These are phyloP conservation scores for Pisolithus tinctorius DNA, from an alignment of 768 basidiomycete species.

Conservation along the genomic window DNA sequence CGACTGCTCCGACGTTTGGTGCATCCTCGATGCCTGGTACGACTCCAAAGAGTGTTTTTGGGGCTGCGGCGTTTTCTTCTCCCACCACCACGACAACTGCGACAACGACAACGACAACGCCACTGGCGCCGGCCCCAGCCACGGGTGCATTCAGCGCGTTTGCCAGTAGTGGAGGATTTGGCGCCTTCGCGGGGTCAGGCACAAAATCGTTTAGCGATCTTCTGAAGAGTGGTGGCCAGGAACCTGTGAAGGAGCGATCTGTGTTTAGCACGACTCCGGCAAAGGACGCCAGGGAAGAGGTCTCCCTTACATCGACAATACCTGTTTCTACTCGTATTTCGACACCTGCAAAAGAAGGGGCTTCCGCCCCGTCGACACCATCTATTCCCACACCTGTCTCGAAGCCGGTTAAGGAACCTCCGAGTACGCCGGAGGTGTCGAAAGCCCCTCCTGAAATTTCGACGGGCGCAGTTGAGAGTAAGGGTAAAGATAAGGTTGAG, in stretches of 20 bases:
- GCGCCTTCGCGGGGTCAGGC: constrained; percentile 41
- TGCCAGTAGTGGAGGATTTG: constrained; percentile 36
- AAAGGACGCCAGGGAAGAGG: no score
- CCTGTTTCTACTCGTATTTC: no score
- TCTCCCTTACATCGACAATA: constrained; percentile 7
- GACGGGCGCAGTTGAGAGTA: no score
- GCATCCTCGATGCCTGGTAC: constrained; percentile 27
- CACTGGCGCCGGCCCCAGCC: constrained; percentile 10
- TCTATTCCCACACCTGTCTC: no score
- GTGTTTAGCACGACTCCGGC: constrained; percentile 11
- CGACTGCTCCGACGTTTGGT: constrained; percentile 32
- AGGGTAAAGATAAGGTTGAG: no score
- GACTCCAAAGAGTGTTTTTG: constrained; percentile 14
- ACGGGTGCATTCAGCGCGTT: constrained; percentile 23
- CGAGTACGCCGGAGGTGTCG: no score
- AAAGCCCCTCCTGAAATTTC: no score
- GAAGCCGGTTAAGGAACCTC: no score
- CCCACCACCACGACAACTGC: constrained; percentile 7
- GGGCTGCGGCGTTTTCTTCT: constrained; percentile 6
- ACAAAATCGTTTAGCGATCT: constrained; percentile 58
- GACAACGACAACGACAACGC: constrained; percentile 5
- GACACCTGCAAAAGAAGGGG: no score
- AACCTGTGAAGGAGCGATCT: constrained; percentile 15
- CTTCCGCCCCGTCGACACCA: no score
- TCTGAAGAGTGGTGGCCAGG: constrained; percentile 35